Base-by-base conservation (phyloP, 2,329 filamentous ascomycete species). In the Penicillium aurantiogriseum region DNA sequence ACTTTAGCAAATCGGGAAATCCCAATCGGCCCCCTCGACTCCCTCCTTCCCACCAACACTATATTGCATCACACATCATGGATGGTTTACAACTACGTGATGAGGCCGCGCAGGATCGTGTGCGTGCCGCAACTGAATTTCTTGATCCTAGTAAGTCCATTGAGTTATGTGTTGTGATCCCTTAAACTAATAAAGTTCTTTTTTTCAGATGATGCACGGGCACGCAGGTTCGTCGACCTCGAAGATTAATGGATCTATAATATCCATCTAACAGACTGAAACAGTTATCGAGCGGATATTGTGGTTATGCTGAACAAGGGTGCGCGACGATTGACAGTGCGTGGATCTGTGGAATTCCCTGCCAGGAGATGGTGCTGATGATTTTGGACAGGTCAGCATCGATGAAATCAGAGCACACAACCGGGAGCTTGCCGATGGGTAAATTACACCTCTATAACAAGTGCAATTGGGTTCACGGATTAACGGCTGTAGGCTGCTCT, bases 381-480 rank as follows among this genome's bases (percentile, higher is more conserved):
- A 49, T 46, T 56, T 29, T 56, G 33, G 49, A 17, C 56, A 79
- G 77, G 89, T 93, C 67, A 91, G 88, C 74, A 85, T 97, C 66
- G 93, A 97, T 76, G 91, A 96, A 75, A 90, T 97, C 63, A 86
- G 94, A 74, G 84, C 91, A 63, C 93, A 97, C 77, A 96, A 88
- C 71, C 76, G 85, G 63, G 90, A 94, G 66, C 84, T 97, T 58
- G 91, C 93, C 64, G 84, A 88, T 65, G 85, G 85, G 76, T 82
- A 70, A 54, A 71, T 52, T 27, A 15, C 5, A 48, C 7, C 29
- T 44, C 8, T 29, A 38, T 13, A 9, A 5, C 19, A 36, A 44
- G 6, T 38, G 15, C 11, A 15, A 35, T 21, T 51, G 21, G 38
- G 13, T 31, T 27, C 21, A 31, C 11, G n/a, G 33, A 39, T 67